These are phyloP conservation scores for Dictyostelium intermedium DNA, from an alignment of 78 protist species.

Conservation along the genomic window DNA sequence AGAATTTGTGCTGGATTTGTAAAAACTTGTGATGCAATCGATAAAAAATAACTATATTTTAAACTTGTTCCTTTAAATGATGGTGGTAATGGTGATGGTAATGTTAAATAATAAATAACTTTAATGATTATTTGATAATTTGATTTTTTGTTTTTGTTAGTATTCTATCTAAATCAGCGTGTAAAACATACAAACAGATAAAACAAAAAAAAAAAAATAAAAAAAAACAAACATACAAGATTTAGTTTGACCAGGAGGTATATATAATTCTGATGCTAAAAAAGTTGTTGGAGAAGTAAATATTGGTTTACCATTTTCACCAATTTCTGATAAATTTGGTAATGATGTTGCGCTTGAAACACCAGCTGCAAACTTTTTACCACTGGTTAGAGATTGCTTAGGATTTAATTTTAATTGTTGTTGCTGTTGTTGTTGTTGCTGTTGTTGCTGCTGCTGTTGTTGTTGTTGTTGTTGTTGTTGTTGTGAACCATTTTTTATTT, in stretches of 20 bases:
- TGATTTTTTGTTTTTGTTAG: too few relatives aligned
- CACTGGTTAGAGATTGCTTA: not conserved
- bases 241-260: constrained; percentile 62
- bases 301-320: constrained; percentile 47
- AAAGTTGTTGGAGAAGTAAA: constrained; percentile 77
- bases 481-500: not conserved
- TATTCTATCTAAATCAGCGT: too few relatives aligned
- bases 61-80: constrained; percentile 70
- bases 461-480: not conserved
- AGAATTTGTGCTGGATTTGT: constrained; percentile 74
- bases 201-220: not conserved
- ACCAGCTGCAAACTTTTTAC: constrained; percentile 6
- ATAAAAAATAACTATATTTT: constrained; percentile 63
- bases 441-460: not conserved
- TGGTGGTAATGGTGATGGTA: constrained; percentile 77
- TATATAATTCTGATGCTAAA: constrained; percentile 43
- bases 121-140: too few relatives aligned
- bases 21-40: constrained; percentile 67
- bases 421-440: too few relatives aligned
- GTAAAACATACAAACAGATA: not conserved
- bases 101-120: constrained; percentile 75
- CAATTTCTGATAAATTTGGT: constrained; percentile 50
- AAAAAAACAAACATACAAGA: constrained; percentile 21
- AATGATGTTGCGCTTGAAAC: constrained; percentile 58
- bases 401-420: not conserved